Conservation (phyloP, 1,139 yeast species). For the Suhomyces maxii region DNA sequence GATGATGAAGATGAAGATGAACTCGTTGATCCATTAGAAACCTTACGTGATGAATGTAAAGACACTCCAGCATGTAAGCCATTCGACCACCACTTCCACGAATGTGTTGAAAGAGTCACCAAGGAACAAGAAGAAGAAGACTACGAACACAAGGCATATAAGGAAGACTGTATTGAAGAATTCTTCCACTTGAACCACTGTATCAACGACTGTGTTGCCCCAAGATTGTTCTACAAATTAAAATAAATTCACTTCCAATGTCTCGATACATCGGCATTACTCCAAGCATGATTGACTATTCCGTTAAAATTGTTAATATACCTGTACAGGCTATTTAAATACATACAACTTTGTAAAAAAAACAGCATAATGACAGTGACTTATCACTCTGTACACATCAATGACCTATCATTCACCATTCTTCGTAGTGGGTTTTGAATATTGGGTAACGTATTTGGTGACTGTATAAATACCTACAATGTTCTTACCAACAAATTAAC, state of each 20-base stretch:
- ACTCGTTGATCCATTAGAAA: conserved; percentile 65
- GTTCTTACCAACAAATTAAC: too few relatives aligned
- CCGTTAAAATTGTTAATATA: background rate
- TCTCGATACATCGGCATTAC: background rate
- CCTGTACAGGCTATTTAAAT: conserved; percentile 2
- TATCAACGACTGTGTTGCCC: conserved; percentile 89
- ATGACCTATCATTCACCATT: too few relatives aligned
- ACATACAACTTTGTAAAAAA: conserved; percentile 1
- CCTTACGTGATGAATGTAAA: conserved; percentile 66
- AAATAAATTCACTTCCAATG: conserved; percentile 45
- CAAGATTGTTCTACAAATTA: conserved; percentile 82
- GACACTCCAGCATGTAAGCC: conserved; percentile 69
- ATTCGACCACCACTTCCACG: conserved; percentile 85
- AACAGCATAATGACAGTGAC: background rate
- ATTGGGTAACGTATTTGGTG: too few relatives aligned
- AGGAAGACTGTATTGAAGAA: conserved; percentile 98
- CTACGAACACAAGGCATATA: conserved; percentile 76
- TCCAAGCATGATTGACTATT: conserved; percentile 6
- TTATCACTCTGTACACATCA: too few relatives aligned
- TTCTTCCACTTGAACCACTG: conserved; percentile 97
- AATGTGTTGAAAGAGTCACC: conserved; percentile 93
- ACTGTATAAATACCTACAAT: too few relatives aligned
- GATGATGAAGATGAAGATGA: conserved; percentile 81
- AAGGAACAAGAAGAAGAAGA: conserved; percentile 81
- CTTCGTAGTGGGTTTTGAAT: too few relatives aligned